These are phyloP conservation scores for Thielaviopsis euricoi DNA, from an alignment of 2,329 filamentous ascomycete species.

Conservation along the genomic window DNA sequence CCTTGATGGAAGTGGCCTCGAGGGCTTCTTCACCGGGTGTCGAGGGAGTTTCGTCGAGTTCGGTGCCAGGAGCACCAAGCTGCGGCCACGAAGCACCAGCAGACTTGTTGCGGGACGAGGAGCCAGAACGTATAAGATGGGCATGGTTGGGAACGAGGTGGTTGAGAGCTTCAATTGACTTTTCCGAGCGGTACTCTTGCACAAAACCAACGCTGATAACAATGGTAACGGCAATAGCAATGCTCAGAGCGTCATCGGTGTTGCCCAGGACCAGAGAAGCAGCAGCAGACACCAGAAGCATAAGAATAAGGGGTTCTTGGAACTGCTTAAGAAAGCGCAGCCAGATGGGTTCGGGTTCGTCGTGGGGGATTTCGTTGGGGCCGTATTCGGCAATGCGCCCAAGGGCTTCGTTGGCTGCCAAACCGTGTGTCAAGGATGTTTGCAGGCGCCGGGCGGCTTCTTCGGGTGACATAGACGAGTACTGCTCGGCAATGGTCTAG, in stretches of 20 bases:
- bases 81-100: constrained; percentile 33
- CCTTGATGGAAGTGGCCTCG: constrained; percentile 63
- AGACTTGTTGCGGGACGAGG: constrained; percentile 16
- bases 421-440: constrained; percentile 69
- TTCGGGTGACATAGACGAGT: constrained; percentile 51
- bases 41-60: constrained; percentile 27
- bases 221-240: constrained; percentile 89
- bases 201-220: constrained; percentile 93
- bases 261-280: constrained; percentile 87
- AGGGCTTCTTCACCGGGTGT: constrained; percentile 46
- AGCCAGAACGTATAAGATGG: constrained; percentile 60
- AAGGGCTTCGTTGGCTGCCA: constrained; percentile 67
- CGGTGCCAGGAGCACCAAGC: constrained; percentile 20
- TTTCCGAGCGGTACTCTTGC: constrained; percentile 94
- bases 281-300: constrained; percentile 76
- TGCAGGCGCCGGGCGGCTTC: constrained; percentile 63
- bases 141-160: constrained; percentile 90
- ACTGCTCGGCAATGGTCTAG: constrained; percentile 39
- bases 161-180: constrained; percentile 88
- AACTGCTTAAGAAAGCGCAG: constrained; percentile 92
- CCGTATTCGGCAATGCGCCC: constrained; percentile 66
- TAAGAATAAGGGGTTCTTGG: constrained; percentile 81
- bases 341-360: constrained; percentile 88
- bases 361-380: constrained; percentile 86
- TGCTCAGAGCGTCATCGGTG: constrained; percentile 86